A percentile compares a stretch with the other conserved stretches of the same genome.
Evolutionary conservation across 2,329 filamentous ascomycete species (phyloP).

Genomic region (Pseudocercospora vitis): DNA sequence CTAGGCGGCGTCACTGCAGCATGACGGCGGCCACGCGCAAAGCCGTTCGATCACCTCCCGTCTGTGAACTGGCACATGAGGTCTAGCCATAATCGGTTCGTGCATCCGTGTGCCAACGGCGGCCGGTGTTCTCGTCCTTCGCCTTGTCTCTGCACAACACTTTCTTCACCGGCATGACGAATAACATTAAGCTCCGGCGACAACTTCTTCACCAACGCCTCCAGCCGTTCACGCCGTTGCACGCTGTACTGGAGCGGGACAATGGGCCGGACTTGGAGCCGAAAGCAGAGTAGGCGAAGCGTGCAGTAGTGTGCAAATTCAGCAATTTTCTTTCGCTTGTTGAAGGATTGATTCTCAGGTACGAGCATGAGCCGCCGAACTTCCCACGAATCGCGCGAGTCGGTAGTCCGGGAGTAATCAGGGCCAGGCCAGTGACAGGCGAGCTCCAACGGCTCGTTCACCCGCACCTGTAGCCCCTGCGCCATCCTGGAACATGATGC

Average conservation of each 20-base stretch:
- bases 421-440: conserved; percentile 17
- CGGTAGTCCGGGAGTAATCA: neutral
- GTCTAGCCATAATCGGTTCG: neutral
- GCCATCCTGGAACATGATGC: conserved; percentile 13
- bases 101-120: conserved; percentile 3
- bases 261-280: neutral
- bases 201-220: neutral
- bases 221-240: no score
- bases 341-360: conserved; percentile 2
- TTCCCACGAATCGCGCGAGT: conserved; percentile 5
- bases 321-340: neutral
- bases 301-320: conserved; percentile 4
- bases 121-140: neutral
- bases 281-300: neutral
- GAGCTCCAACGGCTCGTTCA: neutral
- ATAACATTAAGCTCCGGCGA: neutral
- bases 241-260: no score
- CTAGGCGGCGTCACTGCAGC: conserved; percentile 2
- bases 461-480: conserved; percentile 13
- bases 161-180: conserved; percentile 3
- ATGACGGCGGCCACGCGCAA: conserved; percentile 1
- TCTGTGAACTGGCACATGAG: neutral
- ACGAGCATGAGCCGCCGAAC: conserved; percentile 6
- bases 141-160: neutral
- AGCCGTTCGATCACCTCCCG: neutral